Evolutionary conservation across 164 flowering plant species (phyloP).

Genomic region (Stephania japonica): DNA sequence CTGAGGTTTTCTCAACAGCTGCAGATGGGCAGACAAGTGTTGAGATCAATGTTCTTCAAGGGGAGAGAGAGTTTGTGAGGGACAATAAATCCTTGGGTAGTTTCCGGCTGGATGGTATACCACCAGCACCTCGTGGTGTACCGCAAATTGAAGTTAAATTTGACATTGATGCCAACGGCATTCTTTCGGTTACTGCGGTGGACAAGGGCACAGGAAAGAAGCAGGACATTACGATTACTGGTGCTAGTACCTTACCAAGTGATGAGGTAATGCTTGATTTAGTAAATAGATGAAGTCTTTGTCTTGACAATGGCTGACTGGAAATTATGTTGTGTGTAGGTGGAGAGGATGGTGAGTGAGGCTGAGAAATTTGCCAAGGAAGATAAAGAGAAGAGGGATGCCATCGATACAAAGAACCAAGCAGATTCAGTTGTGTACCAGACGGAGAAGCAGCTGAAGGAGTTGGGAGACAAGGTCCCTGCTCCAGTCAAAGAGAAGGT

Average conservation of each 20-base stretch:
- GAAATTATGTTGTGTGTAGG: constrained; percentile 31
- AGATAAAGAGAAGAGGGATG: constrained; percentile 80
- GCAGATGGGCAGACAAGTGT: constrained; percentile 84
- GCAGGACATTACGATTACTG: constrained; percentile 54
- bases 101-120: constrained; percentile 83
- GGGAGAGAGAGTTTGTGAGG: constrained; percentile 78
- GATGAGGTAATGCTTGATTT: constrained; percentile 40
- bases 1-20: constrained; percentile 78
- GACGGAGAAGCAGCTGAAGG: constrained; percentile 76
- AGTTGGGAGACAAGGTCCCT: constrained; percentile 73
- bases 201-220: constrained; percentile 60
- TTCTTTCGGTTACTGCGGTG: constrained; percentile 44
- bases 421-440: constrained; percentile 70
- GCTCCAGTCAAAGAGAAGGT: constrained; percentile 64
- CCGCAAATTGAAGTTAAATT: constrained; percentile 52
- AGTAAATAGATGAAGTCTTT: not conserved
- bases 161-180: constrained; percentile 51
- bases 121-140: constrained; percentile 76
- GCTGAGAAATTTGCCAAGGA: constrained; percentile 69
- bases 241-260: constrained; percentile 51
- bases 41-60: constrained; percentile 77
- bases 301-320: not conserved
- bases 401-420: constrained; percentile 74
- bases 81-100: constrained; percentile 81
- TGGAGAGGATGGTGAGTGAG: constrained; percentile 65